Conservation (phyloP, 352 stramenopile genomes). For the Labyrinthula sp. region DNA sequence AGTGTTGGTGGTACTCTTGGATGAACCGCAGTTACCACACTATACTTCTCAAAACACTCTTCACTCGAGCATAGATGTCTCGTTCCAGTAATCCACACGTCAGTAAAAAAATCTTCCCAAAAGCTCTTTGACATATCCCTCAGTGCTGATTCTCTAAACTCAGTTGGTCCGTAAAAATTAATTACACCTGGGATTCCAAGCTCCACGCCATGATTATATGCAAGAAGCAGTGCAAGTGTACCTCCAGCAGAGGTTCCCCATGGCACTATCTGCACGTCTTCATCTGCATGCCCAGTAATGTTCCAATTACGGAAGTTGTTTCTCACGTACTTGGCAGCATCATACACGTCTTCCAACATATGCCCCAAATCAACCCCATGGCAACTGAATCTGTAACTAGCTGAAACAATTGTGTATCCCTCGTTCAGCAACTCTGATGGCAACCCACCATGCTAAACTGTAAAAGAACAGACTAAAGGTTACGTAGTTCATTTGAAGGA, state of each 20-base stretch:
- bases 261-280: too few species aligned
- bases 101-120: slow-evolving; percentile 3
- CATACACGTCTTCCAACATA: slow-evolving; percentile 17
- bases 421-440: slow-evolving; percentile 3
- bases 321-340: slow-evolving; percentile 9
- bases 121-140: background rate
- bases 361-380: background rate
- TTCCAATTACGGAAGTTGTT: slow-evolving; percentile 1
- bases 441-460: slow-evolving; percentile 24
- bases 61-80: slow-evolving; percentile 5
- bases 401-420: slow-evolving; percentile 21
- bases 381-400: slow-evolving; percentile 16
- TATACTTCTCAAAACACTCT: slow-evolving; percentile 21
- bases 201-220: background rate
- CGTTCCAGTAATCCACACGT: slow-evolving; percentile 11
- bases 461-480: too few species aligned
- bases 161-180: slow-evolving; percentile 15
- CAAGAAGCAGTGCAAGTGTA: slow-evolving; percentile 4
- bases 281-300: background rate
- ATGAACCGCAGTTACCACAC: background rate
- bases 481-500: slow-evolving; percentile 22
- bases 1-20: slow-evolving; percentile 4
- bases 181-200: slow-evolving; percentile 6
- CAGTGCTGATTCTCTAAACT: slow-evolving; percentile 7
- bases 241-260: slow-evolving; percentile 17